These are phyloP conservation scores for Globisporangium orthogonon DNA, from an alignment of 352 stramenopile genomes.

Conservation along the genomic window DNA sequence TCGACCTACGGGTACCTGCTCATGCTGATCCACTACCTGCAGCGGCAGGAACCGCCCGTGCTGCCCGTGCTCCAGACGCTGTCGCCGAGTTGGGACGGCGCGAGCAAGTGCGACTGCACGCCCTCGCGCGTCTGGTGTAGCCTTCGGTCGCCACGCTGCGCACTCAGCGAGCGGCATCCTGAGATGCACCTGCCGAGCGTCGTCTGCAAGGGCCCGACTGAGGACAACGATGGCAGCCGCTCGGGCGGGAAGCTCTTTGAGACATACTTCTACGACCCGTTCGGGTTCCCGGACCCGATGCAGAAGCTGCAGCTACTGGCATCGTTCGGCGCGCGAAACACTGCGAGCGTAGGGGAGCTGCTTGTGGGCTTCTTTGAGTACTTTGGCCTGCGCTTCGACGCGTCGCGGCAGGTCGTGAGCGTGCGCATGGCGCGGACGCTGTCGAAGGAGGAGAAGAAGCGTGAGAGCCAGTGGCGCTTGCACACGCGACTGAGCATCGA, in stretches of 20 bases:
- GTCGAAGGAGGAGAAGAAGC: slow-evolving; percentile 73
- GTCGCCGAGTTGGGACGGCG: slow-evolving; percentile 43
- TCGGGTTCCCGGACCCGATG: slow-evolving; percentile 38
- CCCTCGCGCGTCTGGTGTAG: slow-evolving; percentile 12
- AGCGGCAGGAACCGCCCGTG: slow-evolving; percentile 61
- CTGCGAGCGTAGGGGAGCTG: slow-evolving; percentile 49
- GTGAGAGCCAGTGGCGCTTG: slow-evolving; percentile 59
- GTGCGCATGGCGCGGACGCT: slow-evolving; percentile 57
- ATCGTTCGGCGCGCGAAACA: slow-evolving; percentile 42
- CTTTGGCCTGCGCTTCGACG: slow-evolving; percentile 68
- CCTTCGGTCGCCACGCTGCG: slow-evolving; percentile 21
- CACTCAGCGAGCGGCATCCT: slow-evolving; percentile 28
- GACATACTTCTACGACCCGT: slow-evolving; percentile 84
- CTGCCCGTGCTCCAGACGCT: slow-evolving; percentile 71
- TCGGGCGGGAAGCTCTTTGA: slow-evolving; percentile 35
- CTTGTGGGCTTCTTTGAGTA: slow-evolving; percentile 73
- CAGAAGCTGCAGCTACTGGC: slow-evolving; percentile 37
- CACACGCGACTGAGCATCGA: slow-evolving; percentile 90
- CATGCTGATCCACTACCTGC: slow-evolving; percentile 81
- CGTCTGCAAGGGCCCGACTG: slow-evolving; percentile 36
- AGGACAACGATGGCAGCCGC: slow-evolving; percentile 26
- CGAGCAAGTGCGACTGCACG: slow-evolving; percentile 24
- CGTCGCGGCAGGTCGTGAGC: slow-evolving; percentile 58
- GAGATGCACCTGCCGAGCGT: slow-evolving; percentile 45
- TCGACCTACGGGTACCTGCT: slow-evolving; percentile 84